phyloP scores from a whole-genome alignment of 805 yeast genomes.

The Cyberlindnera maritima region DNA sequence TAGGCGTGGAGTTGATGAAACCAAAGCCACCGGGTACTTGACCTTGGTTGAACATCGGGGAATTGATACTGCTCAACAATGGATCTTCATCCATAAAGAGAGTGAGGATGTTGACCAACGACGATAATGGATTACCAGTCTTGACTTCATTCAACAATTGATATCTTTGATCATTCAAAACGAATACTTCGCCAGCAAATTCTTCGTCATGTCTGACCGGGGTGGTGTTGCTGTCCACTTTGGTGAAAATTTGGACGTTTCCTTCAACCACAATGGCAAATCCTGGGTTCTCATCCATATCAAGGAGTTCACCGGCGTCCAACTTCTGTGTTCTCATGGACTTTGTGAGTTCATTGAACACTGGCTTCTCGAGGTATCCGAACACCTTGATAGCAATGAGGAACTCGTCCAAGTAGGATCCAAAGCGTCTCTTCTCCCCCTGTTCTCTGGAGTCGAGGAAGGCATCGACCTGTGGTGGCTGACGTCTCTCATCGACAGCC shows the following conservation, averaged over 20 bases:
- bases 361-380: slow-evolving; percentile 87
- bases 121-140: slow-evolving; percentile 81
- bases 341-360: slow-evolving; percentile 88
- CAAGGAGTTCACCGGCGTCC: slow-evolving; percentile 70
- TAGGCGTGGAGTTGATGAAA: background rate
- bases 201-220: slow-evolving; percentile 20
- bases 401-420: slow-evolving; percentile 83
- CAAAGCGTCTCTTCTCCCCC: slow-evolving; percentile 40
- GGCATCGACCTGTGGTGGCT: slow-evolving; percentile 27
- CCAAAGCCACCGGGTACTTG: background rate
- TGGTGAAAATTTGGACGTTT: slow-evolving; percentile 71
- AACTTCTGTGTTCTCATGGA: slow-evolving; percentile 87
- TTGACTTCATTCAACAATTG: slow-evolving; percentile 78
- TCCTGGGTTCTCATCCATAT: slow-evolving; percentile 73
- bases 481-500: slow-evolving; percentile 36
- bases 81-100: slow-evolving; percentile 54
- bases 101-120: slow-evolving; percentile 75
- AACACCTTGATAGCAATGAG: slow-evolving; percentile 88
- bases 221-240: slow-evolving; percentile 34
- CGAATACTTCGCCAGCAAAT: slow-evolving; percentile 33
- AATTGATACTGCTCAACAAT: slow-evolving; percentile 1
- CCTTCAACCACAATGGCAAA: slow-evolving; percentile 95
- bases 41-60: slow-evolving; percentile 4
- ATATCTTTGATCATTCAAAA: slow-evolving; percentile 57
- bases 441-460: slow-evolving; percentile 12